Percentiles rank a stretch among this genome's conserved stretches.
Evolutionary conservation across 1,284 basidiomycete species (phyloP).

Genomic region (Ganoderma sp.): DNA sequence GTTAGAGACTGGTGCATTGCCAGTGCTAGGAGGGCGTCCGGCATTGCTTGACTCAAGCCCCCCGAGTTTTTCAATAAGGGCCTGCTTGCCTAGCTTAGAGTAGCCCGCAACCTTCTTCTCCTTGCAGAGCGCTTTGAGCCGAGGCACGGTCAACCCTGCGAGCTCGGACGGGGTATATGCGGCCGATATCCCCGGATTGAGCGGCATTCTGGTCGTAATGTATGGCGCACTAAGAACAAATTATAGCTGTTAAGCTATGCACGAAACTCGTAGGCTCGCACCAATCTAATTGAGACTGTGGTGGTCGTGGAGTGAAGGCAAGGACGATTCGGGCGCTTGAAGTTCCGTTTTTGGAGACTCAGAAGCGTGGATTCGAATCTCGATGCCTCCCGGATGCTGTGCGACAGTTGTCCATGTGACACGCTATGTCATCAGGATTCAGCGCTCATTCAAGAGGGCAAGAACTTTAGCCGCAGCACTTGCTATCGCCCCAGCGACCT

Average conservation of each 20-base stretch:
- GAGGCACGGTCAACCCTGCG: conserved; percentile 57
- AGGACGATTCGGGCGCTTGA: neutral
- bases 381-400: neutral
- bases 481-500: no score
- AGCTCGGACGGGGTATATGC: conserved; percentile 33
- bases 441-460: no score
- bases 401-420: no score
- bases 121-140: conserved; percentile 71
- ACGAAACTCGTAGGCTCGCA: neutral
- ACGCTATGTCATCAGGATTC: no score
- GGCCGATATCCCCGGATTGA: neutral
- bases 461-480: no score
- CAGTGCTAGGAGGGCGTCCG: neutral
- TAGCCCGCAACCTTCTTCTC: conserved; percentile 64
- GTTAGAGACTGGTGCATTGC: neutral
- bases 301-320: neutral
- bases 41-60: neutral
- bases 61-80: conserved; percentile 57
- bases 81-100: conserved; percentile 67
- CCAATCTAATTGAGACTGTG: neutral
- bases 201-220: neutral
- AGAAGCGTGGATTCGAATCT: neutral
- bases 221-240: neutral
- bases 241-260: neutral
- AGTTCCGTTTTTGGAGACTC: neutral